Evolutionary conservation across 2,329 filamentous ascomycete species (phyloP).

Genomic region (Chaetomium strumarium): DNA sequence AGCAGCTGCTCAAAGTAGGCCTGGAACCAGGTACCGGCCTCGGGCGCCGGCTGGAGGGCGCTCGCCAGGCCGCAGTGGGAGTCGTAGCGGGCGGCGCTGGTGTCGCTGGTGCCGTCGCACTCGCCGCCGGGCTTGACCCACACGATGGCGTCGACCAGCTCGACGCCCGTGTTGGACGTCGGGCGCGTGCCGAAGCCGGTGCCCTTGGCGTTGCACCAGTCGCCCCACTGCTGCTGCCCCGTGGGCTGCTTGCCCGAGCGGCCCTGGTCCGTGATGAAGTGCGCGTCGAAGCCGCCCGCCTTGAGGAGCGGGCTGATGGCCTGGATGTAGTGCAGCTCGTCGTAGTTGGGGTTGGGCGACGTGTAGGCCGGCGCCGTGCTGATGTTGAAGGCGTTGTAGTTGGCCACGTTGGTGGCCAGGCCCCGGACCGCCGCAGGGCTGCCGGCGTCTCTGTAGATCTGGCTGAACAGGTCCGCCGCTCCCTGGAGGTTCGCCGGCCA

Average conservation of each 20-base stretch:
- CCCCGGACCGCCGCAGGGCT: constrained; percentile 46
- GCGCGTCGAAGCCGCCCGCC: constrained; percentile 38
- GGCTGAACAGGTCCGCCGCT: constrained; percentile 42
- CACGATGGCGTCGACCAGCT: constrained; percentile 58
- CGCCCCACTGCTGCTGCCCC: constrained; percentile 53
- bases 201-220: constrained; percentile 53
- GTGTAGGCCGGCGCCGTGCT: constrained; percentile 41
- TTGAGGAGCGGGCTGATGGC: constrained; percentile 61
- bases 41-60: constrained; percentile 58
- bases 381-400: constrained; percentile 48
- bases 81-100: constrained; percentile 46
- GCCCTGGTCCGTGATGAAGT: constrained; percentile 46
- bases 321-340: constrained; percentile 51
- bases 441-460: constrained; percentile 46
- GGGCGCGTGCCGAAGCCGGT: constrained; percentile 47
- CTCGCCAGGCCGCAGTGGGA: constrained; percentile 45
- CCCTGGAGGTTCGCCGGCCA: constrained; percentile 49
- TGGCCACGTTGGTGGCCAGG: constrained; percentile 53
- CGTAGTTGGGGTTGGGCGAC: constrained; percentile 43
- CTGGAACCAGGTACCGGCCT: constrained; percentile 65
- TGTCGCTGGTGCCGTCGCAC: constrained; percentile 47
- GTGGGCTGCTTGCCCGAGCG: constrained; percentile 56
- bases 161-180: constrained; percentile 53
- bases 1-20: constrained; percentile 54
- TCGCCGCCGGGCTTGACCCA: constrained; percentile 65